Evolutionary conservation across 163 green algal species (phyloP).

Genomic region (Scenedesmus sp.): DNA sequence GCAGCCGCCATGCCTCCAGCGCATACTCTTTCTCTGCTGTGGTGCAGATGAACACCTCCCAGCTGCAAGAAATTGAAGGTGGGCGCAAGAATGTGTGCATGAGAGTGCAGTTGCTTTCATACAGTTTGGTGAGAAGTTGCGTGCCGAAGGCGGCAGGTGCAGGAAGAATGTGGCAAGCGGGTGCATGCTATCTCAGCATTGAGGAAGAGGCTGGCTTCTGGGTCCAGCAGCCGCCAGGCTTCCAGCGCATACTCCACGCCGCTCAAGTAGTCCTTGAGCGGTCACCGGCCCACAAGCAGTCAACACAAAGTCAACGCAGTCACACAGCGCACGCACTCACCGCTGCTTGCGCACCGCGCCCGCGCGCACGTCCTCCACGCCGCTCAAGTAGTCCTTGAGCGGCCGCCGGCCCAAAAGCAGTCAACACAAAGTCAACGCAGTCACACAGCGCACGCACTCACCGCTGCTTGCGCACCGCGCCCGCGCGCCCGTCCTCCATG

Average conservation of each 20-base stretch:
- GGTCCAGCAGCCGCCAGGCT: conserved; percentile 89
- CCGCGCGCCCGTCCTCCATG: conserved; percentile 31
- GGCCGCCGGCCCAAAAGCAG: conserved; percentile 66
- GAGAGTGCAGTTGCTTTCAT: too few relatives aligned
- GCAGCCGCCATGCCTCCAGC: conserved; percentile 87
- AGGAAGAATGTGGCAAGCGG: too few relatives aligned
- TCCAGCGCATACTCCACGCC: conserved; percentile 84
- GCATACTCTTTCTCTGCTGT: conserved; percentile 88
- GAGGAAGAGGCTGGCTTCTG: conserved; percentile 58
- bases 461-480: conserved; percentile 51
- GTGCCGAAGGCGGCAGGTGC: too few relatives aligned
- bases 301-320: neutral
- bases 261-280: conserved; percentile 66
- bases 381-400: conserved; percentile 65
- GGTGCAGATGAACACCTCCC: conserved; percentile 91
- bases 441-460: conserved; percentile 21
- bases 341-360: conserved; percentile 46
- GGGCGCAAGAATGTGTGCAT: too few relatives aligned
- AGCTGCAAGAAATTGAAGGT: too few relatives aligned
- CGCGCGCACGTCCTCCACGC: conserved; percentile 30
- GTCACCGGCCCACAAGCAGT: conserved; percentile 67
- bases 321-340: neutral
- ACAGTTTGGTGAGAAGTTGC: too few relatives aligned
- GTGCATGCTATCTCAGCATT: conserved; percentile 16
- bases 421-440: neutral